Evolutionary conservation across 768 basidiomycete species (phyloP).

Genomic region (Mycena pura): DNA sequence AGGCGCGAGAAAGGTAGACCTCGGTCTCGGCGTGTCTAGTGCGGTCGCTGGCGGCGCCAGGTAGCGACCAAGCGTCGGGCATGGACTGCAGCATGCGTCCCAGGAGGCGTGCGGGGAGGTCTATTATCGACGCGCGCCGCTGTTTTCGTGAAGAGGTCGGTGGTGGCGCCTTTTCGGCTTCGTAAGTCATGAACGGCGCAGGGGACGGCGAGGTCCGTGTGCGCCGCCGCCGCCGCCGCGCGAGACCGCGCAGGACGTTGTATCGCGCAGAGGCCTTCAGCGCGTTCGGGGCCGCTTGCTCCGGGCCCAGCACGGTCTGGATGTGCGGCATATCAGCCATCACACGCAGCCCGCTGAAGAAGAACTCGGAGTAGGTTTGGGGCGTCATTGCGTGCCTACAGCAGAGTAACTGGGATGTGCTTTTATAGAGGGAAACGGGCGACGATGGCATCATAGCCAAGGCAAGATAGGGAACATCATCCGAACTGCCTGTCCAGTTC

Average conservation of each 20-base stretch:
- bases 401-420: conserved; percentile 11
- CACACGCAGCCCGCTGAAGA: conserved; percentile 52
- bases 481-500: background rate
- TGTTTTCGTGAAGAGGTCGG: conserved; percentile 23
- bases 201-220: conserved; percentile 13
- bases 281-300: conserved; percentile 3
- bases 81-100: conserved; percentile 36
- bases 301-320: conserved; percentile 12
- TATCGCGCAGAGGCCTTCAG: conserved; percentile 16
- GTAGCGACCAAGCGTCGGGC: conserved; percentile 1
- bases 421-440: conserved; percentile 15
- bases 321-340: conserved; percentile 37
- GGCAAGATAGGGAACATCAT: conserved; percentile 11
- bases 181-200: background rate
- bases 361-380: conserved; percentile 52
- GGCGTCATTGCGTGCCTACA: conserved; percentile 27
- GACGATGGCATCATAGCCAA: conserved; percentile 6
- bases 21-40: background rate
- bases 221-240: conserved; percentile 18
- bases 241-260: conserved; percentile 22
- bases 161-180: conserved; percentile 5
- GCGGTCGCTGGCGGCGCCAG: background rate
- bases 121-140: conserved; percentile 41
- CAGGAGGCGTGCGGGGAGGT: conserved; percentile 43
- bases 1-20: background rate